Base-by-base conservation (phyloP, 2,329 filamentous ascomycete species). In the Colletotrichum kahawae region DNA sequence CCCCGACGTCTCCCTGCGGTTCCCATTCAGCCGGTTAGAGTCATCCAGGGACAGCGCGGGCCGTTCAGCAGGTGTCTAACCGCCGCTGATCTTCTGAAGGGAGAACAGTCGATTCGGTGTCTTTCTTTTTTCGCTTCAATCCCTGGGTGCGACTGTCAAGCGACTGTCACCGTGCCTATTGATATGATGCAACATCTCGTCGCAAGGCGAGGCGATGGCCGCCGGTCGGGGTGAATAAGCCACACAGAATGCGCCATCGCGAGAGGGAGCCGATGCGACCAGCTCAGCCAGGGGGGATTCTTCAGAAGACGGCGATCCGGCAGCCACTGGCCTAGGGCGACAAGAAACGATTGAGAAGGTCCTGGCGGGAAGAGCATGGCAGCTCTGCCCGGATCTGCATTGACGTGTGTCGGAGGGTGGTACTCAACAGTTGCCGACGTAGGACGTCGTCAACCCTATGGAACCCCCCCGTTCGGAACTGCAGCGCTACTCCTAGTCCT, bases 391-490 rank as follows among this genome's bases (percentile, higher is more conserved):
- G 70, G 57, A 70, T 57, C 43, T 57, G 57, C 66, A 73, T 57
- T 63, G 38, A 38, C 54, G 27, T 67, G 63, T 67, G 51, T 67
- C 51, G 56, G 36, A 60, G 51, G 63, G 69, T 67, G 36, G 70
- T 36, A 71, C 18, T 21, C 51, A 51, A 62, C 27, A 67, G 62
- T 62, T 67, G 70, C 63, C 70, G 63, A 71, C 29, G 62, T 67
- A 43, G 29, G 59, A 57, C 27, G 69, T 34, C 14, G 60, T 34
- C 68, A 66, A 66, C 34, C 34, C 33, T 57, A 59, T 34, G 33
- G 60, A 66, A 59, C 56, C 65, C n/a, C 43, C 43, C 43, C 29
- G 38, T 68, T 21, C 12, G 57, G 56, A 10, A 51, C 43, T 7
- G n/a, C 5, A 13, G n/a, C n/a, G n/a, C 5, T 21, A 4, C 43